Evolutionary conservation across 2,329 filamentous ascomycete genomes (phyloP).

Genomic region (Penicillium sp.): DNA sequence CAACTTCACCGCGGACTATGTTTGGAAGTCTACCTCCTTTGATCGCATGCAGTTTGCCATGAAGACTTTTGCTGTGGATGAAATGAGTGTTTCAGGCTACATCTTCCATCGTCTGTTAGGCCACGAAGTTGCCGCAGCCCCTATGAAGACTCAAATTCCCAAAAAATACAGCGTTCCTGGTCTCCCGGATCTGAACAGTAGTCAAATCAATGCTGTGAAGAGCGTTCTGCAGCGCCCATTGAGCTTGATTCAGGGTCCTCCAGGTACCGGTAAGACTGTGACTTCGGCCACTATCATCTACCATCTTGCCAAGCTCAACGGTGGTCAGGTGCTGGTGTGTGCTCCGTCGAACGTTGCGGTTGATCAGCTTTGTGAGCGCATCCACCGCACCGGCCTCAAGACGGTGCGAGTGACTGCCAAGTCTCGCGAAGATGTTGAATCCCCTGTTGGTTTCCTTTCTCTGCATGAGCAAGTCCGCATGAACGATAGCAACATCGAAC

Average conservation of each 20-base stretch:
- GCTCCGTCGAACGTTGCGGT: constrained; percentile 98
- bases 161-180: constrained; percentile 96
- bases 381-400: constrained; percentile 91
- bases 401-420: constrained; percentile 98
- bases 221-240: constrained; percentile 90
- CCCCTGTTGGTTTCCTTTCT: constrained; percentile 92
- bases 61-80: constrained; percentile 97
- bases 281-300: constrained; percentile 99
- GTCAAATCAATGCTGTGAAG: constrained; percentile 95
- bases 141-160: constrained; percentile 92
- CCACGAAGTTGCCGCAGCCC: constrained; percentile 88
- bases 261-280: constrained; percentile 96
- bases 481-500: constrained; percentile 92
- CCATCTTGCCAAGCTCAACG: constrained; percentile 91
- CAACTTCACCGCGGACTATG: constrained; percentile 97
- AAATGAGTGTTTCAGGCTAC: constrained; percentile 97
- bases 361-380: constrained; percentile 95
- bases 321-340: constrained; percentile 91
- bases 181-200: constrained; percentile 89
- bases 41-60: constrained; percentile 99
- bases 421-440: constrained; percentile 96
- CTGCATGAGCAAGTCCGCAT: constrained; percentile 96
- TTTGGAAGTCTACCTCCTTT: constrained; percentile 99
- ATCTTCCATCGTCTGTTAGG: constrained; percentile 97
- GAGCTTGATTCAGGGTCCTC: constrained; percentile 93